phyloP scores from a whole-genome alignment of 2,329 filamentous ascomycete species.

The Fusarium sp. region DNA sequence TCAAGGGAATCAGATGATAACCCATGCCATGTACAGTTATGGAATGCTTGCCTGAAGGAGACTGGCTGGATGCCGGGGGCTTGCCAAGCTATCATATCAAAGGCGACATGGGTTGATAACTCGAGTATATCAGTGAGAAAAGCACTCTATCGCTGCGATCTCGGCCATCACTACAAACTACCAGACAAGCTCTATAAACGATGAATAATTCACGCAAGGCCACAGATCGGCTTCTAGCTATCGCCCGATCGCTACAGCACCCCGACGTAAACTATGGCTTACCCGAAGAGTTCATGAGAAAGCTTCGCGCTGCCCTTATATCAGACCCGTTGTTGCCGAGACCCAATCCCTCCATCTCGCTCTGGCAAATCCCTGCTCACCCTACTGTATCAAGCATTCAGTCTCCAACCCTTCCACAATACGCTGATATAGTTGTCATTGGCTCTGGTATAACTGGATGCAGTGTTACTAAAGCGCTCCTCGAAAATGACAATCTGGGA shows the following conservation, averaged over 20 bases:
- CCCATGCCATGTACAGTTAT: fast-evolving
- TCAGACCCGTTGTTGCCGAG: background rate
- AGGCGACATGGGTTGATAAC: background rate
- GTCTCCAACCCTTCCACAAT: background rate
- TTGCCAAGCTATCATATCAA: background rate
- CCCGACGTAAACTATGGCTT: background rate
- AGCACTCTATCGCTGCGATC: background rate
- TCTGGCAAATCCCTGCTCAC: background rate
- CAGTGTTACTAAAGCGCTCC: background rate
- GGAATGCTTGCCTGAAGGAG: background rate
- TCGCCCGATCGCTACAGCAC: background rate
- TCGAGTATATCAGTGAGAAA: background rate
- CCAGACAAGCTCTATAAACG: fast-evolving
- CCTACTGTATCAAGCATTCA: background rate
- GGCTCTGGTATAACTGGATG: background rate
- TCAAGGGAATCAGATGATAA: background rate
- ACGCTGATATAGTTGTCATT: background rate
- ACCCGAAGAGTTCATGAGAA: background rate
- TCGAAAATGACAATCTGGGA: background rate
- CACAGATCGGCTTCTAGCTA: background rate
- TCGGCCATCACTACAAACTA: no score
- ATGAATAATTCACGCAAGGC: background rate
- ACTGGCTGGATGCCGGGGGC: fast-evolving
- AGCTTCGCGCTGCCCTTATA: background rate
- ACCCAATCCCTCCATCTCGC: background rate